Evolutionary conservation across 352 stramenopile genomes (phyloP).

Genomic region (Phytopythium montanum): DNA sequence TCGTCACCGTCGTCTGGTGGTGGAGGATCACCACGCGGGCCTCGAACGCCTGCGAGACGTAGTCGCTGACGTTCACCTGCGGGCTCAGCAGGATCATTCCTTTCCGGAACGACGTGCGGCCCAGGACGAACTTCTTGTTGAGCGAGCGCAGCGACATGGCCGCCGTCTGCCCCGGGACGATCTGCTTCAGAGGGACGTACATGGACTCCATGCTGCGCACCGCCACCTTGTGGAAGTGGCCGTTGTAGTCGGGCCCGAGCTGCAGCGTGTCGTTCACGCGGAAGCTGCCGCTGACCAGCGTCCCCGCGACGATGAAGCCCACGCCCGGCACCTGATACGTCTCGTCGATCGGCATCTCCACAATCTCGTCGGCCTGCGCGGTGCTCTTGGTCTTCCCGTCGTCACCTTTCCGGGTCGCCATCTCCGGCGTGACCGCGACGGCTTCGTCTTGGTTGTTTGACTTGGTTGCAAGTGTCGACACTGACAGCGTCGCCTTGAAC

Average conservation of each 20-base stretch:
- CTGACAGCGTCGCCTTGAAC: conserved; percentile 69
- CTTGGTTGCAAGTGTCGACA: conserved; percentile 55
- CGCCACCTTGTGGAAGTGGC: conserved; percentile 82
- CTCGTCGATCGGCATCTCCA: conserved; percentile 88
- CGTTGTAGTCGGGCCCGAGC: conserved; percentile 89
- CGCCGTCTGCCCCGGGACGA: conserved; percentile 81
- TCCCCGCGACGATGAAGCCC: conserved; percentile 92
- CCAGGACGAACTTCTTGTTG: conserved; percentile 87
- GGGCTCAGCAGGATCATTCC: conserved; percentile 90
- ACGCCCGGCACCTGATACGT: conserved; percentile 92
- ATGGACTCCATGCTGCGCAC: conserved; percentile 89
- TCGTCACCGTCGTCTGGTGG: conserved; percentile 93
- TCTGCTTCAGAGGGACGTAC: conserved; percentile 88
- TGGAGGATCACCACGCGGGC: conserved; percentile 93
- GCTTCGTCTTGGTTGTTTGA: conserved; percentile 47
- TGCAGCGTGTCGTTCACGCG: conserved; percentile 86
- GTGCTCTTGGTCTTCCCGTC: not conserved
- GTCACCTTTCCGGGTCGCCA: not conserved
- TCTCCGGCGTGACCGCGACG: conserved; percentile 11
- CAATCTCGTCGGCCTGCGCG: conserved; percentile 26
- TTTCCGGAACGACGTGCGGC: conserved; percentile 86
- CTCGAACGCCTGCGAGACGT: conserved; percentile 87
- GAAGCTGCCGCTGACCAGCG: conserved; percentile 91
- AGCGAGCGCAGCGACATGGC: conserved; percentile 85
- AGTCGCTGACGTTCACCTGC: conserved; percentile 69